A percentile compares a stretch with the other conserved stretches of the same genome.
Conservation (phyloP, 495 filamentous ascomycete species). For the Haplographium delicatum region DNA sequence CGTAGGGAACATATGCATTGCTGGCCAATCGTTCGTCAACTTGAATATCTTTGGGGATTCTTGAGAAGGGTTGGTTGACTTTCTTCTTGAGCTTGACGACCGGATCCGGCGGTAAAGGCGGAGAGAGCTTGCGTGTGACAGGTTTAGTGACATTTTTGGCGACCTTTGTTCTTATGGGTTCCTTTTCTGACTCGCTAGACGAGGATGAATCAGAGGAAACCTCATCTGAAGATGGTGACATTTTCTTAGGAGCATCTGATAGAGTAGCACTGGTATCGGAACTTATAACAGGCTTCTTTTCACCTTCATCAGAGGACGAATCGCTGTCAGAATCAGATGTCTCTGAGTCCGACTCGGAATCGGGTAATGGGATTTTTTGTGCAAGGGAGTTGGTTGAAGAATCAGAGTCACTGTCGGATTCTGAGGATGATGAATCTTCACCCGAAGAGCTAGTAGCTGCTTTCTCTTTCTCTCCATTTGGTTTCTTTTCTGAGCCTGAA, state of each 20-base stretch:
- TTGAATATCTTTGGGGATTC: conserved; percentile 50
- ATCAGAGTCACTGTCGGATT: conserved; percentile 38
- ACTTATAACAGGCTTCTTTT: conserved; percentile 21
- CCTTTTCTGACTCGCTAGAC: neutral
- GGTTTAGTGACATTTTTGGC: conserved; percentile 26
- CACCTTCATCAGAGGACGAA: conserved; percentile 13
- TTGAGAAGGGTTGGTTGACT: conserved; percentile 56
- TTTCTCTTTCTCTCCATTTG: too few species aligned
- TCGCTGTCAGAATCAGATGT: conserved; percentile 22
- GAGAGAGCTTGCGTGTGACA: conserved; percentile 19
- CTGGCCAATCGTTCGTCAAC: conserved; percentile 57
- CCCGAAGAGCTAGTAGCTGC: conserved; percentile 6
- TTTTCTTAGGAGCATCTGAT: conserved; percentile 24
- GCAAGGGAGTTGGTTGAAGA: conserved; percentile 26
- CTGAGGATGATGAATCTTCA: conserved; percentile 32
- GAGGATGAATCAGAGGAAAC: conserved; percentile 20
- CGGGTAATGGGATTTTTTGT: conserved; percentile 22
- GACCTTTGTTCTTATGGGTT: conserved; percentile 20
- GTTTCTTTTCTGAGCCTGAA: conserved; percentile 27
- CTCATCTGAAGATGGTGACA: conserved; percentile 10
- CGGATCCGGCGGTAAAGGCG: conserved; percentile 47
- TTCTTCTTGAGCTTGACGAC: conserved; percentile 41
- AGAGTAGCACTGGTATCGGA: conserved; percentile 28
- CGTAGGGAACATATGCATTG: conserved; percentile 76
- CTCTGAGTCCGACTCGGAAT: conserved; percentile 21